Conservation (phyloP, 352 stramenopile species). For the Pythium pectinolyticum region DNA sequence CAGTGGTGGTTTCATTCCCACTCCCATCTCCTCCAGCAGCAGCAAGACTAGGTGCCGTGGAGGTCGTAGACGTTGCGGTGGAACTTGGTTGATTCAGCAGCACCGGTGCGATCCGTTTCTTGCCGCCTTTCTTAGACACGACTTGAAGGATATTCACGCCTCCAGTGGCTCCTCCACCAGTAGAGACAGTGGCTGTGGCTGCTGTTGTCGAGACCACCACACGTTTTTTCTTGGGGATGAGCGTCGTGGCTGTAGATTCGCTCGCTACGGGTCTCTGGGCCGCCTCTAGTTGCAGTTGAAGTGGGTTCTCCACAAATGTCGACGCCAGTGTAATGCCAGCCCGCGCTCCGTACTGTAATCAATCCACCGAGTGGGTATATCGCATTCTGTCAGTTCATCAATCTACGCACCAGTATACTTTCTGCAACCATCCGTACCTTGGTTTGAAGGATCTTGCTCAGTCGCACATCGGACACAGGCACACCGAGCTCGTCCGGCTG, state of each 20-base stretch:
- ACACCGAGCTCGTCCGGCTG: slow-evolving; percentile 57
- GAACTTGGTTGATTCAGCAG: slow-evolving; percentile 37
- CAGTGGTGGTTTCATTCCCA: too few relatives aligned
- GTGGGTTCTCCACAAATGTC: slow-evolving; percentile 76
- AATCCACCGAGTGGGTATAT: not conserved
- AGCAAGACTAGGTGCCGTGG: not conserved
- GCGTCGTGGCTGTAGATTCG: slow-evolving; percentile 30
- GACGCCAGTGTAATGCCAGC: slow-evolving; percentile 79
- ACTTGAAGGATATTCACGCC: slow-evolving; percentile 38
- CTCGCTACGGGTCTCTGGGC: slow-evolving; percentile 17
- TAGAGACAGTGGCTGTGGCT: slow-evolving; percentile 5
- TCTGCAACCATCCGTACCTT: slow-evolving; percentile 38
- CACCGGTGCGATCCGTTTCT: slow-evolving; percentile 65
- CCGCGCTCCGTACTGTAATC: slow-evolving; percentile 70
- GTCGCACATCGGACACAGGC: slow-evolving; percentile 65
- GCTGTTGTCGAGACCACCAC: not conserved
- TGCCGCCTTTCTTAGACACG: slow-evolving; percentile 50
- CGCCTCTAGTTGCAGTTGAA: slow-evolving; percentile 78
- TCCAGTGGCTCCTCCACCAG: slow-evolving; percentile 18
- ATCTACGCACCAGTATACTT: not conserved
- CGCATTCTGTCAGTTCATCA: not conserved
- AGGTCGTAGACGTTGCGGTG: slow-evolving; percentile 1
- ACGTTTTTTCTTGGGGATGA: slow-evolving; percentile 68
- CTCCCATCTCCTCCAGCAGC: too few relatives aligned
- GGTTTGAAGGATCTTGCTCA: slow-evolving; percentile 80